Base-by-base conservation (phyloP, 768 basidiomycete species). In the Boletus fagicola region DNA sequence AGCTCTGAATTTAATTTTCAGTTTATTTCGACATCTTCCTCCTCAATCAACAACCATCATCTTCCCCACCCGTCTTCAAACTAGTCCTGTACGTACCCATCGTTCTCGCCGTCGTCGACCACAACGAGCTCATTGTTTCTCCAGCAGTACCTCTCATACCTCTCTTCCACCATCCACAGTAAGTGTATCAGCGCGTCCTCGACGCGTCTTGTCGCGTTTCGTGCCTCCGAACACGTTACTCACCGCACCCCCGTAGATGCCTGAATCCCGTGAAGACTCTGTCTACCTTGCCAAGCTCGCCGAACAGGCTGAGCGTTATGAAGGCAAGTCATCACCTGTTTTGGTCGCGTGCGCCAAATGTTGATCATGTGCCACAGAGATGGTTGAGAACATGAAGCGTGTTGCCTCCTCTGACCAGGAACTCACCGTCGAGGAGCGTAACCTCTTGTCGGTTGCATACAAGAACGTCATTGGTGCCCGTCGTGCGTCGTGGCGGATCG, bases 251-350 rank as follows among this genome's bases (percentile, higher is more conserved):
- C 51, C 42, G 15, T 49, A 90, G 88, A 91, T 91, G 90, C 75
- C 86, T 72, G 87, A 88, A 72, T 65, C 70, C 47, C 92, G 94
- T 72, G 94, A 95, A 86, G 92, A 95, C 77, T 93, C 90, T 69
- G 95, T 98, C 78, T 98, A 98, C 85, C 94, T 97, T 78, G 95
- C 96, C 81, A 98, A 98, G 92, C 94, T 98, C 82, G 93, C 94
- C 75, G 94, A 98, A 83, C 94, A 98, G 82, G 96, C 96, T 69
- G 95, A 98, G 84, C 95, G 96, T 50, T 98, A 98, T 75, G 95
- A 98, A 82, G 95, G 95, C 89, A 44, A 49, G 79, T 72, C 33
- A 3, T 48, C 28, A 18, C 15, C 51, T 36, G 16, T 43, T 51
- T 50, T 39, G 35, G 55, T 59, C 53, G 56, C 59, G 61, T 58